Evolutionary conservation across 2,329 filamentous ascomycete genomes (phyloP).

Genomic region (Leptographium galeiforme): DNA sequence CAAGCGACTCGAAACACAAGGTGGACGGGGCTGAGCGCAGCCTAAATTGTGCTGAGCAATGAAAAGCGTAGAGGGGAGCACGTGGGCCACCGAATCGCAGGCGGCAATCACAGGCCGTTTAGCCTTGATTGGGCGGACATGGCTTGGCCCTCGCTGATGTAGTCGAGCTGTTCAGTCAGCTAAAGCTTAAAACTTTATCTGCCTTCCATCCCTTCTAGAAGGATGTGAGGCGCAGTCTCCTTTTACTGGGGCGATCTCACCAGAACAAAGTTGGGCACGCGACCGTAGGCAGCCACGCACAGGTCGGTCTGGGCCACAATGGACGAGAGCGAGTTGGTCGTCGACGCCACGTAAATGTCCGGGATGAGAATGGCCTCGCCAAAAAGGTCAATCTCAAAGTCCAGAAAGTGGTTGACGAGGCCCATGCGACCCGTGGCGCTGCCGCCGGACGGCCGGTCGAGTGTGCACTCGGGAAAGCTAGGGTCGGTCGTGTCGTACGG

Average conservation of each 20-base stretch:
- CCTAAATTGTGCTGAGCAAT: no score
- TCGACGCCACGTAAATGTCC: constrained; percentile 17
- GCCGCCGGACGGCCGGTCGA: constrained; percentile 43
- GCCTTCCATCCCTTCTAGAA: neutral
- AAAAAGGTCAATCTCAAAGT: constrained; percentile 24
- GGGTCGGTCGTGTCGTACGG: constrained; percentile 48
- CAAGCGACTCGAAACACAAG: neutral
- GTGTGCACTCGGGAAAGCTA: constrained; percentile 48
- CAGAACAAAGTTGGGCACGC: constrained; percentile 21
- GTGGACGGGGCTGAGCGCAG: no score
- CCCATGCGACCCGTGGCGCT: constrained; percentile 27
- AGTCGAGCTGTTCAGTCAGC: constrained; percentile 9
- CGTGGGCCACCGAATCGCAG: neutral
- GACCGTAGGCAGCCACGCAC: constrained; percentile 18
- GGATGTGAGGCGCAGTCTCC: neutral
- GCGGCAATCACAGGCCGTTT: constrained; percentile 5
- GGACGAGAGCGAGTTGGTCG: constrained; percentile 34
- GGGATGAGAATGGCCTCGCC: constrained; percentile 16
- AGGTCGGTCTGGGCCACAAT: constrained; percentile 26
- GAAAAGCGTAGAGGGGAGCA: neutral
- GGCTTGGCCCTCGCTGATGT: constrained; percentile 7
- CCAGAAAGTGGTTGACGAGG: constrained; percentile 52
- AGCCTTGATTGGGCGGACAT: constrained; percentile 8
- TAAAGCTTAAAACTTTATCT: neutral
- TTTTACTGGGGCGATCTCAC: constrained; percentile 2